phyloP scores from a whole-genome alignment of 441 rosid species.

The Erodium texanum region DNA sequence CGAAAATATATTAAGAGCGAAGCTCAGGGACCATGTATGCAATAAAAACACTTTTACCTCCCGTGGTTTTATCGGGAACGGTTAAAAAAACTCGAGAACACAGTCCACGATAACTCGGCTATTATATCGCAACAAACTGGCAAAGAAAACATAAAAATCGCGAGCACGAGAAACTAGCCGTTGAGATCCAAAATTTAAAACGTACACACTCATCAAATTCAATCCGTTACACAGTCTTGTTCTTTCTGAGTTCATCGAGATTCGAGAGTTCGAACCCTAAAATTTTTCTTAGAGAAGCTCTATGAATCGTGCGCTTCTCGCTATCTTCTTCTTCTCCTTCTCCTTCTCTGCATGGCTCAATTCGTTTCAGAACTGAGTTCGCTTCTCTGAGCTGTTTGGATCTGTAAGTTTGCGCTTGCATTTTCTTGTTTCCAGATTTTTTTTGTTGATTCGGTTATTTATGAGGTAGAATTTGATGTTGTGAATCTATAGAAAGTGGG shows the following conservation, averaged over 20 bases:
- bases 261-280: not conserved
- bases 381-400: not conserved
- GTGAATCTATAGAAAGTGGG: not conserved
- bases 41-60: not conserved
- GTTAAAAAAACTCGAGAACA: no score
- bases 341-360: no score
- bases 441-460: not conserved
- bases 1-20: not conserved
- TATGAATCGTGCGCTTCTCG: not conserved
- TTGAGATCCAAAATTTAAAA: constrained; percentile 1
- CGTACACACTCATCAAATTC: not conserved
- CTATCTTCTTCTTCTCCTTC: not conserved
- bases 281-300: not conserved
- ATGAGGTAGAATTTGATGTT: not conserved
- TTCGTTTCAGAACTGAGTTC: not conserved
- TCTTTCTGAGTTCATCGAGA: not conserved
- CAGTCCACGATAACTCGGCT: no score
- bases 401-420: not conserved
- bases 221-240: not conserved
- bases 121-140: not conserved
- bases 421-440: not conserved
- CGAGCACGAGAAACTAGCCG: constrained; percentile 1
- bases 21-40: not conserved
- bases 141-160: no score
- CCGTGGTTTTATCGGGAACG: not conserved